Evolutionary conservation across 352 stramenopile species (phyloP), one percentile per base, ranked within the genome.

Genomic region (Globisporangium acanthophoron): DNA sequence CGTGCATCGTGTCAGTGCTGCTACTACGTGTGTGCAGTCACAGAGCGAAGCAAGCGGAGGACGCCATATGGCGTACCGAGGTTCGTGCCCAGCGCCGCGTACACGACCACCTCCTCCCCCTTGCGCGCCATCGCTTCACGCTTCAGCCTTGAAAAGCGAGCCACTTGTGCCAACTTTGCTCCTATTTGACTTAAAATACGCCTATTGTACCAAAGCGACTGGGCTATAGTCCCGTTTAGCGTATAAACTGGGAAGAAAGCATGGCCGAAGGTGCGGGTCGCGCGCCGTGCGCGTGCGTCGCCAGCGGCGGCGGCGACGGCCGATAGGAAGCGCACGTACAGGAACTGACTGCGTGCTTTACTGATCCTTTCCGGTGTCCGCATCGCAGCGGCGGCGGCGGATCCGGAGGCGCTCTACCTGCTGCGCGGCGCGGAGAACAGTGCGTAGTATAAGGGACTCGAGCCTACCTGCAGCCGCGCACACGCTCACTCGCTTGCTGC

Each of bases 41-140:
- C 3, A 31, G 18, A 47, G 4, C 35, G 52, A n/a, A 9, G 13
- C 24, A 46, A 27, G 1, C 24, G 24, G 1, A 27, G 24, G 24
- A 27, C 24, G 24, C 24, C 24, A 27, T 27, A 27, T 27, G 24
- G 24, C 66, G 41, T 51, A 92, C 81, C 82, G 46, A 92, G 62
- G 54, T 92, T 92, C 46, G 83, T 90, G 55, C 83, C 83, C 41
- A 92, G 70, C 46, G 83, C 83, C 5, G 81, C 75, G 47, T 76
- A 87, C 45, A 88, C 77, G 49, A 56, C 54, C 47, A 59, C 52
- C 24, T 40, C 54, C 43, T 61, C 53, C 43, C 58, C 53, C 58
- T 49, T 12, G 9, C 5, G 47, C 4, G 16, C 39, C 33, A 52
- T 59, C 24, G 11, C 12, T 43, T 27, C 24, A 27, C 24, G 24